Percentiles rank a stretch among this genome's conserved stretches.
Conservation (phyloP, 176 grass and related monocot species). For the Ananas comosus region DNA sequence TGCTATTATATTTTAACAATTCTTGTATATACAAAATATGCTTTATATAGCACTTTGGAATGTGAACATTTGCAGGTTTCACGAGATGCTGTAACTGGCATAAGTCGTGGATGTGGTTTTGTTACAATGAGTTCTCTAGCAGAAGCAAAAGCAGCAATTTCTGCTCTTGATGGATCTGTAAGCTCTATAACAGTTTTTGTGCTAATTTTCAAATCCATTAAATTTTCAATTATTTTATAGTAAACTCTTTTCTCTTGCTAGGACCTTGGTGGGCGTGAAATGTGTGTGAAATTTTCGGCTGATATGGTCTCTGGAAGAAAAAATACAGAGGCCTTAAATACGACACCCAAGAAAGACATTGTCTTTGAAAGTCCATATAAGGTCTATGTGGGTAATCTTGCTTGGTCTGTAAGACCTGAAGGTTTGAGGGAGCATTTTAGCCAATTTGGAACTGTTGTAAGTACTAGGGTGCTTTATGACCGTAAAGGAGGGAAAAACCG, state of each 20-base stretch:
- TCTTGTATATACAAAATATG: no score
- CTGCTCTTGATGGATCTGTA: conserved; percentile 55
- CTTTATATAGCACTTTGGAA: not conserved
- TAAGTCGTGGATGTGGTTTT: conserved; percentile 61
- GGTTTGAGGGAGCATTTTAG: conserved; percentile 52
- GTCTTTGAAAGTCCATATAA: conserved; percentile 65
- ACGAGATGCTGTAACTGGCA: conserved; percentile 37
- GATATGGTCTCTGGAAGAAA: conserved; percentile 36
- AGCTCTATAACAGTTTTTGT: conserved; percentile 15
- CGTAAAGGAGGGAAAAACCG: conserved; percentile 59
- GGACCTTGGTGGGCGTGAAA: conserved; percentile 64
- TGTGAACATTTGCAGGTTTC: conserved; percentile 32
- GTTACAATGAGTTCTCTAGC: conserved; percentile 52
- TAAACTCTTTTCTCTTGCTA: conserved; percentile 16
- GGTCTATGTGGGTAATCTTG: conserved; percentile 63
- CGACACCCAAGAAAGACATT: conserved; percentile 43
- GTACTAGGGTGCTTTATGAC: conserved; percentile 47
- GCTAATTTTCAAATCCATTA: not conserved
- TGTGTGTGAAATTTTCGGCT: conserved; percentile 58
- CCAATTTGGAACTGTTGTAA: conserved; percentile 50
- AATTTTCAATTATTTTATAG: not conserved
- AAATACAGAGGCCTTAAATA: conserved; percentile 27
- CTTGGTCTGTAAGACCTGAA: conserved; percentile 55
- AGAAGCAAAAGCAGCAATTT: conserved; percentile 52
- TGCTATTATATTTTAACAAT: no score